Percentiles rank a stretch among this genome's conserved stretches.
Conservation (phyloP, 129 eudicot genomes). For the Arctium minus region DNA sequence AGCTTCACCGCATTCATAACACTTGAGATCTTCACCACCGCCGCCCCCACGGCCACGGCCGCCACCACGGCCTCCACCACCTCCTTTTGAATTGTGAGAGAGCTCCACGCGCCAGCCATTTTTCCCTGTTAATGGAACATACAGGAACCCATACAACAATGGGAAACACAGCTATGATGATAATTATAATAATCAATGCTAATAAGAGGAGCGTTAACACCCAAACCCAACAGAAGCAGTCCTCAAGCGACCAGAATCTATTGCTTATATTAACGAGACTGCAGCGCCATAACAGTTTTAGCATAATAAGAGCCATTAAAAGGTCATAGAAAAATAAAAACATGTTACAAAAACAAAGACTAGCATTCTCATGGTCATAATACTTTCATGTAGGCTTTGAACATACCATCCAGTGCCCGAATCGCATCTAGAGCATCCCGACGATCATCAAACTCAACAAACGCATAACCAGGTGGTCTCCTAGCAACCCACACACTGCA, state of each 20-base stretch:
- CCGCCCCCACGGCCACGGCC: slow-evolving; percentile 53
- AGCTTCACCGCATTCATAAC: slow-evolving; percentile 85
- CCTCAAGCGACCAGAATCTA: neutral
- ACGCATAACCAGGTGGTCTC: slow-evolving; percentile 88
- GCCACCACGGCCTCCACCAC: slow-evolving; percentile 62
- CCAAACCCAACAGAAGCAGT: neutral
- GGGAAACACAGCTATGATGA: neutral
- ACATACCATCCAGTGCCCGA: slow-evolving; percentile 64
- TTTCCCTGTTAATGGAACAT: slow-evolving; percentile 36
- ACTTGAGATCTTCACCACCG: slow-evolving; percentile 54
- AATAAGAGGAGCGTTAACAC: neutral
- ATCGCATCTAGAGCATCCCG: slow-evolving; percentile 87
- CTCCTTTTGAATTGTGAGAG: slow-evolving; percentile 68
- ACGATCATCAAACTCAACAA: slow-evolving; percentile 76
- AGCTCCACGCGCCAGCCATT: slow-evolving; percentile 92
- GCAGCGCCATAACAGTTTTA: neutral
- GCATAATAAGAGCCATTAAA: neutral
- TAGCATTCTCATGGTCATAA: neutral
- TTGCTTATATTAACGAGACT: neutral
- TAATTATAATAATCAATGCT: neutral
- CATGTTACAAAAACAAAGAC: neutral
- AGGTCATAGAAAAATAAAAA: neutral
- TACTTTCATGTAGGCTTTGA: neutral
- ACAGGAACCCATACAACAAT: neutral
- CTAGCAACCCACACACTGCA: slow-evolving; percentile 95